Base-by-base conservation (phyloP, 345 rosid species). In the Cochlearia excelsa region DNA sequence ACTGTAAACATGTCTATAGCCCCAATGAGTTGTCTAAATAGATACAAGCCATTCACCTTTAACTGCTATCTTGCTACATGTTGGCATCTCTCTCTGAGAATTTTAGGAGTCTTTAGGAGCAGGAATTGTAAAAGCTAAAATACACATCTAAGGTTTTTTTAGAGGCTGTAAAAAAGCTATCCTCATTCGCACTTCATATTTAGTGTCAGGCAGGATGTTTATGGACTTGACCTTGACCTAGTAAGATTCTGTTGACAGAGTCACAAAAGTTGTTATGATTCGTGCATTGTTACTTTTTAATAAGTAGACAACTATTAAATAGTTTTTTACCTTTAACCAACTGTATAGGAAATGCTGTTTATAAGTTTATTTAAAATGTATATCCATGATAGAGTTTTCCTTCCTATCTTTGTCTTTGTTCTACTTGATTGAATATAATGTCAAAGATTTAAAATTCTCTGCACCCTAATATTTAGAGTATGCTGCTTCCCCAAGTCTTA, bases 261-360 rank as follows among this genome's bases (percentile, higher is more conserved):
- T 40, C 40, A 50, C 31, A 63, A 42, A 16, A 30, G 6, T 30
- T 49, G 47, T 38, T 29, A 51, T 34, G 58, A 31, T 35, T 42
- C 23, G n/a, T 30, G 41, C 58, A 30, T 61, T 23, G 37, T 61
- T 40, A 11, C 26, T 28, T 16, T 27, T 61, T 9, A 40, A 4
- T 62, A 6, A 39, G 34, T 50, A 42, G 9, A 51, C 31, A 51
- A 31, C 50, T n/a, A 31, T 7, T 42, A 42, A 62, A 41, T 30
- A 39, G 7, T 30, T 48, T 6, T 61, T 57, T 23, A 41, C 30
- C 11, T 51, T n/a, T 40, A 9, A 43, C 46, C 46, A 43, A 26
- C 30, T 46, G 49, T 28, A 26, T 46, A 26, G 23, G 26, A 51
- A 23, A 41, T 16, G 6, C 26, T 23, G 26, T 9, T 38, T 41